These are phyloP conservation scores for Colletotrichum tropicale DNA, from an alignment of 2,329 filamentous ascomycete species.

Conservation along the genomic window DNA sequence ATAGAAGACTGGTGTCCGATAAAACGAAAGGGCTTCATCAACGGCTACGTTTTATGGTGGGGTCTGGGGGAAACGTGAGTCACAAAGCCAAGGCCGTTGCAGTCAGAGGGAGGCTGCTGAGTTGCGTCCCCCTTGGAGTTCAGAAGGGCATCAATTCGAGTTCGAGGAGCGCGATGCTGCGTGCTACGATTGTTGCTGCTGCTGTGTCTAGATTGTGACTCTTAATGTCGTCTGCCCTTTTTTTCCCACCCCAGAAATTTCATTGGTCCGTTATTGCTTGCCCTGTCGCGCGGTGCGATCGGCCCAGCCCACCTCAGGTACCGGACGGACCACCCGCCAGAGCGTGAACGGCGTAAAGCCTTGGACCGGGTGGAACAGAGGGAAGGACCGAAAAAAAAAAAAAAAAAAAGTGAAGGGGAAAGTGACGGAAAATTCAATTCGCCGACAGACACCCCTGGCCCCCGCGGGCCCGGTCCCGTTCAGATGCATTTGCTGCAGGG, in stretches of 20 bases:
- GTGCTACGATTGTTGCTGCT: neutral
- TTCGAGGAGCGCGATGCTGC: neutral
- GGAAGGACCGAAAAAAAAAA: neutral
- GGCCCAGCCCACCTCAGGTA: neutral
- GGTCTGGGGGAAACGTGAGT: conserved; percentile 16
- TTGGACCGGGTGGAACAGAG: neutral
- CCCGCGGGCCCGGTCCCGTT: neutral
- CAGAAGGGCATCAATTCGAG: neutral
- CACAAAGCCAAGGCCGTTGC: neutral
- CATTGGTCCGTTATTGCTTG: neutral
- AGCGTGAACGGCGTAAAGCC: neutral
- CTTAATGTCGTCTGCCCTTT: neutral
- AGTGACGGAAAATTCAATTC: conserved; percentile 16
- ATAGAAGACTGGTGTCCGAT: conserved; percentile 19
- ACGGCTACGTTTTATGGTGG: conserved; percentile 12
- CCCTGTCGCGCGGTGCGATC: conserved; percentile 11
- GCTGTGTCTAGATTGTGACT: neutral
- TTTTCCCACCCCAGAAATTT: neutral
- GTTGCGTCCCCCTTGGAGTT: neutral
- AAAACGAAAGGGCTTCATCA: conserved; percentile 22
- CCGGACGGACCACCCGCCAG: neutral
- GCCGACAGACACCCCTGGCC: neutral
- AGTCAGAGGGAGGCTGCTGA: neutral
- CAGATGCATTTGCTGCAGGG: conserved; percentile 14
- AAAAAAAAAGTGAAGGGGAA: neutral